Conservation (phyloP, 164 flowering plant genomes). For the Hamamelis virginiana region DNA sequence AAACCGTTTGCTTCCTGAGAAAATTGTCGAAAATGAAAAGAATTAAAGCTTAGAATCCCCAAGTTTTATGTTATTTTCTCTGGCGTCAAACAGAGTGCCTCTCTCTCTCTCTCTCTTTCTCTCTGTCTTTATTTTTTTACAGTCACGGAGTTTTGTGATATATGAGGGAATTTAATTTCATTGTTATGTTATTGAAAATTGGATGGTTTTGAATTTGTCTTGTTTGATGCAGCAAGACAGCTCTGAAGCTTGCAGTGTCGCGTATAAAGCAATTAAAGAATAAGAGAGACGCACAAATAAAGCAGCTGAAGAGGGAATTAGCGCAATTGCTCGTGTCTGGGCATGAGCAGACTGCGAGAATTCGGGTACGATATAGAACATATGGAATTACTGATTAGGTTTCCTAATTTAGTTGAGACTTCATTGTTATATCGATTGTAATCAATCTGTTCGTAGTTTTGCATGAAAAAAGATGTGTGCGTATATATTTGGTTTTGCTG, state of each 20-base stretch:
- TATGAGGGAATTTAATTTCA: neutral
- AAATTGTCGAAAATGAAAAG: neutral
- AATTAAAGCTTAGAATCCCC: neutral
- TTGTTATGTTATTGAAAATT: neutral
- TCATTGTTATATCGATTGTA: no score
- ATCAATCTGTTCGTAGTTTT: no score
- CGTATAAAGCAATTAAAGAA: conserved; percentile 86
- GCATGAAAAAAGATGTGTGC: no score
- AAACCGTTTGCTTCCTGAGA: conserved; percentile 1
- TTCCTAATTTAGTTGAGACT: neutral
- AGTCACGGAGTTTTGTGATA: neutral
- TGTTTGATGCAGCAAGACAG: conserved; percentile 71
- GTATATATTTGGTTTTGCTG: no score
- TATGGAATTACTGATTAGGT: neutral
- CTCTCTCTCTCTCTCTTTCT: no score
- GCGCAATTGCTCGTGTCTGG: conserved; percentile 86
- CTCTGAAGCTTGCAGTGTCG: conserved; percentile 71
- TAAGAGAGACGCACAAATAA: conserved; percentile 62
- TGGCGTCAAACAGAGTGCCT: neutral
- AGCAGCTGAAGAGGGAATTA: conserved; percentile 74
- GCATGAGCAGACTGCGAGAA: conserved; percentile 75
- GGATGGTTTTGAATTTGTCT: conserved; percentile 15
- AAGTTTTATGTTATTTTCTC: neutral
- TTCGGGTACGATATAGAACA: conserved; percentile 50
- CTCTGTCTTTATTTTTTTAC: no score